phyloP scores from a whole-genome alignment of 208 protist species.

The Acanthamoeba polyphaga region DNA sequence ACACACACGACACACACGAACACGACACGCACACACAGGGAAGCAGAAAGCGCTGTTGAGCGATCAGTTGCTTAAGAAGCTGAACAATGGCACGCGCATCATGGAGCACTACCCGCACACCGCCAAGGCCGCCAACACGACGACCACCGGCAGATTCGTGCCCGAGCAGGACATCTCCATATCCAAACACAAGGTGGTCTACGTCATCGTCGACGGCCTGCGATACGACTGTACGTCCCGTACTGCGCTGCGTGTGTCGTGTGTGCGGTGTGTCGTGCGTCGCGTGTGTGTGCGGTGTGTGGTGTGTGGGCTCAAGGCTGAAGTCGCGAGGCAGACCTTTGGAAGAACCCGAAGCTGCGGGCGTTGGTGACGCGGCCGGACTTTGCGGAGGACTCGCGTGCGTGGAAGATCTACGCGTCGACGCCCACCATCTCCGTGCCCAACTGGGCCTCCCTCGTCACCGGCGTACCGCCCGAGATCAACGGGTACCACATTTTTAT shows the following conservation, averaged over 20 bases:
- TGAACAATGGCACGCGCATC: conserved; percentile 16
- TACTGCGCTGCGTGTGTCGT: not conserved
- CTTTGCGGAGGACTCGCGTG: not conserved
- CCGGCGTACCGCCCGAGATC: conserved; percentile 30
- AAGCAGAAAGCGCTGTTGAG: not conserved
- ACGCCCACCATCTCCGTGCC: conserved; percentile 40
- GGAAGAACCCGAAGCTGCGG: conserved; percentile 35
- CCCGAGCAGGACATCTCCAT: conserved; percentile 30
- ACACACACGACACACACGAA: not conserved
- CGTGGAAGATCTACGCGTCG: conserved; percentile 26
- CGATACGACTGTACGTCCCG: conserved; percentile 16
- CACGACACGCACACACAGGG: not conserved
- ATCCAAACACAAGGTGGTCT: conserved; percentile 28
- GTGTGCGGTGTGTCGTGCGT: not conserved
- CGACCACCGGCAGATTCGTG: not conserved
- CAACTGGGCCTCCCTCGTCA: conserved; percentile 50
- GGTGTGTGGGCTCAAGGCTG: not conserved
- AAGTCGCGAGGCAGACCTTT: not conserved
- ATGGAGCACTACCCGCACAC: not conserved
- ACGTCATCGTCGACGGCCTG: conserved; percentile 6
- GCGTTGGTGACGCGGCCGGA: conserved; percentile 4
- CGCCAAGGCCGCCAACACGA: not conserved
- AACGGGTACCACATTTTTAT: not conserved
- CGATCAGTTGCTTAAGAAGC: not conserved
- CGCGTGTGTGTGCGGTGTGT: not conserved